Evolutionary conservation across 176 grass and related monocot genomes (phyloP), one percentile per base, ranked within the genome.

Genomic region (Carex cristatella): DNA sequence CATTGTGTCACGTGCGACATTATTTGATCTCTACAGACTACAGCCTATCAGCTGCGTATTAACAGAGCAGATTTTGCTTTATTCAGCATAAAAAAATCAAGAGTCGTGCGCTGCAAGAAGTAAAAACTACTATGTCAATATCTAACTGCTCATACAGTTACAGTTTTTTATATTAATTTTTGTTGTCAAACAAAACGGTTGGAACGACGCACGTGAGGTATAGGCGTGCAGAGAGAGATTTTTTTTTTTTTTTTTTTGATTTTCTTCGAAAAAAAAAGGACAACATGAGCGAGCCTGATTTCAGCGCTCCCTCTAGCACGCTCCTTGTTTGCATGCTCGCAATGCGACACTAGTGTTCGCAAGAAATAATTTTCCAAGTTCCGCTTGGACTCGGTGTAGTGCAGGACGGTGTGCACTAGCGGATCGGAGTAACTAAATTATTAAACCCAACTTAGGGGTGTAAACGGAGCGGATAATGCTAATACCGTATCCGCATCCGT

Each of bases 281-380:
- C 38, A 40, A 40, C 4, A 40, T 40, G 4, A 40, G 38, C 38
- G 37, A 7, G 69, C 42, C 16, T 49, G 18, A 73, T 49, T 75
- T 53, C 46, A 75, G 46, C 18, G 13, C 23, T 57, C 74, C 74
- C 27, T 78, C 48, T 78, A 78, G 74, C 74, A 78, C 6, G 51
- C 74, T 78, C 74, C 74, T 10, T 57, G 51, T 78, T 78, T 78
- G 74, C 74, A 57, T 78, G 74, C 74, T 33, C 74, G 28, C 74
- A 33, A 55, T 78, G 28, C 74, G 74, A 56, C 73, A 76, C 19
- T 15, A 68, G 31, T 38, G 44, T 75, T 54, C 10, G 42, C 19
- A 76, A 10, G 3, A 6, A 69, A 18, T 2, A 18, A 18, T 40
- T 42, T 42, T 13, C 33, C 13, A 37, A 69, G 35, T 18, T 5